Base-by-base conservation (phyloP, 2,329 filamentous ascomycete genomes). In the Acephala macrosclerotiorum region DNA sequence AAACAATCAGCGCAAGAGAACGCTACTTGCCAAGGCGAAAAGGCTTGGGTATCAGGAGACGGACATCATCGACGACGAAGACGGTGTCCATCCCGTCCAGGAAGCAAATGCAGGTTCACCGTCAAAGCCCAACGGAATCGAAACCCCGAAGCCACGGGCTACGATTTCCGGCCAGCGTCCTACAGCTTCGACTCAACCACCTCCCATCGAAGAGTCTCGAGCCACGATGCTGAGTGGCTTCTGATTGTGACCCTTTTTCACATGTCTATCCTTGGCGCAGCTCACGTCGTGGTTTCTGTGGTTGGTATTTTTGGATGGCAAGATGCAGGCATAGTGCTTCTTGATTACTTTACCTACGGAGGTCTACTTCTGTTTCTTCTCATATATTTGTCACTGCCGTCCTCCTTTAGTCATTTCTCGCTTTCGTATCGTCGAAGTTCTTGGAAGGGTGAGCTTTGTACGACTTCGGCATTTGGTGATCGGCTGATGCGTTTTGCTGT, bases 311-410 rank as follows among this genome's bases (percentile, higher is more conserved):
- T 47, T 20, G 7, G 42, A n/a, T 5, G 11, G 6, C 45, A 7
- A n/a, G n/a, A 18, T 18, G 45, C 38, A 49, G 45, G n/a, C 45
- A 49, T 49, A 7, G 45, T 22, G 11, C 49, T 29, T 53, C 9
- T 53, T 53, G 49, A 53, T 53, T 53, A 29, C 25, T 4, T 6
- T 14, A 4, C 38, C 18, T 14, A 4, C 38, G 3, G 4, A 16
- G 38, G 3, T 42, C 14, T 33, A 9, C 12, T 42, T 42, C 3
- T 12, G 5, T 26, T 33, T 29, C 9, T 3, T 26, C 9, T 3
- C 16, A 29, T 53, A 53, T 53, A 53, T 53, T 53, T 33, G 49
- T 53, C 49, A 53, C 49, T 53, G 20, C 12, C 26, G 3, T 25
- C 22, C 29, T 11, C n/a, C 22, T 29, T 29, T 33, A 7, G 12